These are phyloP conservation scores for Candida anutae DNA, from an alignment of 1,139 yeast genomes.

Conservation along the genomic window DNA sequence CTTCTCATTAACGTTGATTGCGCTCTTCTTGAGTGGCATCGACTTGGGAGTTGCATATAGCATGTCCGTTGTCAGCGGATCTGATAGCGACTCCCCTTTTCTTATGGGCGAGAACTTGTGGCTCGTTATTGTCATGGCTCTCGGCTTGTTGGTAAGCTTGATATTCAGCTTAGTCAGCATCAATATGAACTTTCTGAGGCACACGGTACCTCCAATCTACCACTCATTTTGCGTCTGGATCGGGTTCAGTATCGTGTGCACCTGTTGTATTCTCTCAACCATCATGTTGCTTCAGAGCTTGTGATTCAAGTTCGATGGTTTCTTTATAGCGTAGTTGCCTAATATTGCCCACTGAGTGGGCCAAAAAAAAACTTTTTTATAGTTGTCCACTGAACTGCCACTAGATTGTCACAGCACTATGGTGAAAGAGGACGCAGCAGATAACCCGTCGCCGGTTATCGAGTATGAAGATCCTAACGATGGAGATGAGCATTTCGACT, in stretches of 20 bases:
- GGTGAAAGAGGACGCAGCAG: too few relatives aligned
- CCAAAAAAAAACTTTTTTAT: too few relatives aligned
- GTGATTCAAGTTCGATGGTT: too few relatives aligned
- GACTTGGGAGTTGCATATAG: constrained; percentile 38
- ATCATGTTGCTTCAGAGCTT: too few relatives aligned
- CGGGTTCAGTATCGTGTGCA: constrained; percentile 21
- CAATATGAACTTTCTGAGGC: constrained; percentile 23
- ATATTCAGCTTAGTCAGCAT: constrained; percentile 27
- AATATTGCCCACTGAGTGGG: too few relatives aligned
- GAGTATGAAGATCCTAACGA: too few relatives aligned
- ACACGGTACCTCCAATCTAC: constrained; percentile 16
- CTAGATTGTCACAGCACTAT: too few relatives aligned
- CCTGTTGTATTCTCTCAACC: constrained; percentile 18
- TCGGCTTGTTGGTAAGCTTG: constrained; percentile 28
- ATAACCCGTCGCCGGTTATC: too few relatives aligned
- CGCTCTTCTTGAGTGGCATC: constrained; percentile 35
- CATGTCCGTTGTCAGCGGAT: constrained; percentile 18
- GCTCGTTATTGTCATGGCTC: constrained; percentile 23
- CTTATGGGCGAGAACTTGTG: constrained; percentile 24
- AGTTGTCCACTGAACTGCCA: too few relatives aligned
- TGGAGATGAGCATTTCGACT: too few relatives aligned
- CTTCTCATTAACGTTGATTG: constrained; percentile 27
- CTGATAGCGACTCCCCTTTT: constrained; percentile 12
- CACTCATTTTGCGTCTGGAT: constrained; percentile 23
- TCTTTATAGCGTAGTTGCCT: too few relatives aligned